Conservation (phyloP, 2,329 filamentous ascomycete genomes). For the Fusarium nygamai region DNA sequence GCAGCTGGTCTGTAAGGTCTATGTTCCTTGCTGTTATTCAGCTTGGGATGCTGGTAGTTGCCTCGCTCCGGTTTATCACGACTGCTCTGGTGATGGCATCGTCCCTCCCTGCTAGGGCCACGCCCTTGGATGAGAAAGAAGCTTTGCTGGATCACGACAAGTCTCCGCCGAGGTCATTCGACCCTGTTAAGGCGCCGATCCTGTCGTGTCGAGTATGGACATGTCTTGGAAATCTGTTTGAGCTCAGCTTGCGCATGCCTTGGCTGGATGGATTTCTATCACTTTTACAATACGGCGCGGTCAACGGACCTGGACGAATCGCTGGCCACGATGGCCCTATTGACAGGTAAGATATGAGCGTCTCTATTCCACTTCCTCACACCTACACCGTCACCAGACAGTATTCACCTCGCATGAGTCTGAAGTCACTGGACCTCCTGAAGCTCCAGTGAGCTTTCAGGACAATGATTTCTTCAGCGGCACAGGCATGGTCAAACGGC, state of each 20-base stretch:
- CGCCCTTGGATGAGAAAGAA: conserved; percentile 40
- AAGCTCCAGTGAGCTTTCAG: conserved; percentile 52
- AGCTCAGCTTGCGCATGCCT: conserved; percentile 85
- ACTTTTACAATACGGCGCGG: conserved; percentile 77
- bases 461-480: conserved; percentile 25
- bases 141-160: conserved; percentile 24
- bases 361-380: conserved; percentile 45
- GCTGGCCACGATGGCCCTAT: conserved; percentile 80
- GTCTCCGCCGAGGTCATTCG: conserved; percentile 38
- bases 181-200: conserved; percentile 66
- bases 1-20: conserved; percentile 54
- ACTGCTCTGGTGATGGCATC: conserved; percentile 73
- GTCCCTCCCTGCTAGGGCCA: conserved; percentile 67
- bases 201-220: conserved; percentile 81
- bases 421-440: conserved; percentile 57
- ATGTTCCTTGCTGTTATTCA: conserved; percentile 68
- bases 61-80: conserved; percentile 72
- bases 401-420: conserved; percentile 56
- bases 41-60: conserved; percentile 64
- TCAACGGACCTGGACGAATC: conserved; percentile 79
- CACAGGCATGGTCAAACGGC: conserved; percentile 28
- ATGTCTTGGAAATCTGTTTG: conserved; percentile 76
- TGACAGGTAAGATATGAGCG: conserved; percentile 80
- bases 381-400: conserved; percentile 27
- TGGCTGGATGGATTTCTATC: conserved; percentile 84